These are phyloP conservation scores for Aspergillus caelatus DNA, from an alignment of 2,329 filamentous ascomycete genomes.

Conservation along the genomic window DNA sequence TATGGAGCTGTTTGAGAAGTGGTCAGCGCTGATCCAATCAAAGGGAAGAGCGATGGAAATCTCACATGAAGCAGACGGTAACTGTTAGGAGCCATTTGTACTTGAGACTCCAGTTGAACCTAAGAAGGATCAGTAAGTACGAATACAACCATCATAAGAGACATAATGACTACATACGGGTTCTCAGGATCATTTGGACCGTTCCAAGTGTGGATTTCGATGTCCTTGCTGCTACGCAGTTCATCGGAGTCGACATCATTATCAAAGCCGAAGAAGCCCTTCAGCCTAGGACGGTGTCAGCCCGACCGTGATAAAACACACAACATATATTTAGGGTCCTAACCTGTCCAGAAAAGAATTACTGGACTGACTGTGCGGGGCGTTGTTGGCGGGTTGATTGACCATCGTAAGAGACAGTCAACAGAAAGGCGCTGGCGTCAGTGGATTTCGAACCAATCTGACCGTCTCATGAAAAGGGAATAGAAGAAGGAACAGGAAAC, in stretches of 20 bases:
- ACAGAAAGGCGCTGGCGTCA: neutral
- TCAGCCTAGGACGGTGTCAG: neutral
- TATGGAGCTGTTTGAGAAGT: slow-evolving; percentile 34
- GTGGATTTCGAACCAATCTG: neutral
- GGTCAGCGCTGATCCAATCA: neutral
- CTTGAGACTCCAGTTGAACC: slow-evolving; percentile 45
- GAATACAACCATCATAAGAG: too few species aligned
- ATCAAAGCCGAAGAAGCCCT: neutral
- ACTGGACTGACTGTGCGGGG: neutral
- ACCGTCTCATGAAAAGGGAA: neutral
- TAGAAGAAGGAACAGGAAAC: slow-evolving; percentile 4
- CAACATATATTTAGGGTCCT: neutral
- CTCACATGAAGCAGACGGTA: slow-evolving; percentile 46
- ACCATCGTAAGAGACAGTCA: neutral
- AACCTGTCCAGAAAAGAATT: neutral
- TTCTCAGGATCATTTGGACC: slow-evolving; percentile 34
- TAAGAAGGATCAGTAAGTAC: slow-evolving; percentile 10
- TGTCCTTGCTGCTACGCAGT: slow-evolving; percentile 22
- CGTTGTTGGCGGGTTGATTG: neutral
- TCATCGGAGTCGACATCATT: slow-evolving; percentile 16
- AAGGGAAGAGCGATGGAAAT: neutral
- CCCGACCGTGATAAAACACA: neutral
- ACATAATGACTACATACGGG: slow-evolving; percentile 21
- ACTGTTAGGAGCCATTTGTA: slow-evolving; percentile 49
- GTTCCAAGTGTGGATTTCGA: slow-evolving; percentile 35